phyloP scores from a whole-genome alignment of 2,329 filamentous ascomycete genomes.

The Alternaria sp. region DNA sequence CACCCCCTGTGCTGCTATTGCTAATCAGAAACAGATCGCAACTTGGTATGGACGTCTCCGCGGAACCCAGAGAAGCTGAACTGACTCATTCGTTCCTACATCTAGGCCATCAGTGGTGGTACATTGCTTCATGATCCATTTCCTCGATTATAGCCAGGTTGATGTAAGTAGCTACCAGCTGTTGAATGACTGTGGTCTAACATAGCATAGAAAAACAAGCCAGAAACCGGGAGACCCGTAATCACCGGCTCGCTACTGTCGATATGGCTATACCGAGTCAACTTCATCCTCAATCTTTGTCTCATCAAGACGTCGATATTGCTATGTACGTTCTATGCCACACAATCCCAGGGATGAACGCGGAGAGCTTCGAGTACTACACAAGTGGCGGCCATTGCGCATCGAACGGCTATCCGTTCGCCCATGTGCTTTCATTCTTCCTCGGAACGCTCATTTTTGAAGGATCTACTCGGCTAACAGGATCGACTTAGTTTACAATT shows the following conservation, averaged over 20 bases:
- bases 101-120: slow-evolving; percentile 28
- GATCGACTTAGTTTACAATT: slow-evolving; percentile 34
- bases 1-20: not conserved
- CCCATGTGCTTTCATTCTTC: not conserved
- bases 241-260: slow-evolving; percentile 21
- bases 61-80: not conserved
- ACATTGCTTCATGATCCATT: slow-evolving; percentile 37
- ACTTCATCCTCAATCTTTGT: slow-evolving; percentile 36
- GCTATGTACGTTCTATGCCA: slow-evolving; percentile 18
- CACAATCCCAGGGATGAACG: not conserved
- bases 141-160: slow-evolving; percentile 26
- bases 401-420: not conserved
- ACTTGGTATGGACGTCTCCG: slow-evolving; percentile 23
- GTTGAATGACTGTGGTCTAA: not conserved
- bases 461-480: not conserved
- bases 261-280: slow-evolving; percentile 39
- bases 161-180: slow-evolving; percentile 12
- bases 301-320: slow-evolving; percentile 44
- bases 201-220: not conserved
- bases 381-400: not conserved
- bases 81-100: not conserved
- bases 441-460: not conserved
- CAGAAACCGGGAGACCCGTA: slow-evolving; percentile 14
- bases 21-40: slow-evolving; percentile 30
- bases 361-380: not conserved